Percentiles rank a stretch among this genome's conserved stretches.
phyloP scores from a whole-genome alignment of 371 early-diverging fungal species.

The Chytridiales sp. region DNA sequence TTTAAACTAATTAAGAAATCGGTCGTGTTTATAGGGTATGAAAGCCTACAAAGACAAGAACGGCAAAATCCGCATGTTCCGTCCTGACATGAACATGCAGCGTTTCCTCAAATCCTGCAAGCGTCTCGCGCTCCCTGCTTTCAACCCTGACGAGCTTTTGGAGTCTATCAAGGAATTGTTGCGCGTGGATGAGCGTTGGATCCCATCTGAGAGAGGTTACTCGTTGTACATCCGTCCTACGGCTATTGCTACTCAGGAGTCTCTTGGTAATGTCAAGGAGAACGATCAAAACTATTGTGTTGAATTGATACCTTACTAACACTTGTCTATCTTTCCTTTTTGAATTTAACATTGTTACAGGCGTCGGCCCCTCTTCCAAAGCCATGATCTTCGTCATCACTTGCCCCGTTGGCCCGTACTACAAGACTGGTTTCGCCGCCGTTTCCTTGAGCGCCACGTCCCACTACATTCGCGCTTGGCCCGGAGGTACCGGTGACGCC shows the following conservation, averaged over 20 bases:
- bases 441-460: conserved; percentile 82
- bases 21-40: conserved; percentile 57
- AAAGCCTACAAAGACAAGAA: conserved; percentile 83
- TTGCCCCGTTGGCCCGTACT: conserved; percentile 97
- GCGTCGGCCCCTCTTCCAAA: conserved; percentile 64
- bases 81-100: conserved; percentile 91
- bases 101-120: conserved; percentile 71
- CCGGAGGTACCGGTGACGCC: conserved; percentile 91
- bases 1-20: background rate
- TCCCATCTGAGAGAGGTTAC: conserved; percentile 87
- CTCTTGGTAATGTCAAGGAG: conserved; percentile 48
- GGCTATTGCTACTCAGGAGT: conserved; percentile 89
- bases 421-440: conserved; percentile 88
- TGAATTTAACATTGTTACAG: no score
- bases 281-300: background rate
- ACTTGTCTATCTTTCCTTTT: no score
- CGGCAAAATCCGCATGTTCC: conserved; percentile 75
- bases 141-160: conserved; percentile 78
- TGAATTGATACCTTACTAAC: background rate
- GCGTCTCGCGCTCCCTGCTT: conserved; percentile 81
- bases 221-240: conserved; percentile 95
- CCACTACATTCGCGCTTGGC: conserved; percentile 91
- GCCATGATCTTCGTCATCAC: conserved; percentile 87
- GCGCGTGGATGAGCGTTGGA: conserved; percentile 80
- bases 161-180: conserved; percentile 83